A percentile compares a stretch with the other conserved stretches of the same genome.
phyloP scores from a whole-genome alignment of 2,329 filamentous ascomycete genomes.

The Didymella lethalis region DNA sequence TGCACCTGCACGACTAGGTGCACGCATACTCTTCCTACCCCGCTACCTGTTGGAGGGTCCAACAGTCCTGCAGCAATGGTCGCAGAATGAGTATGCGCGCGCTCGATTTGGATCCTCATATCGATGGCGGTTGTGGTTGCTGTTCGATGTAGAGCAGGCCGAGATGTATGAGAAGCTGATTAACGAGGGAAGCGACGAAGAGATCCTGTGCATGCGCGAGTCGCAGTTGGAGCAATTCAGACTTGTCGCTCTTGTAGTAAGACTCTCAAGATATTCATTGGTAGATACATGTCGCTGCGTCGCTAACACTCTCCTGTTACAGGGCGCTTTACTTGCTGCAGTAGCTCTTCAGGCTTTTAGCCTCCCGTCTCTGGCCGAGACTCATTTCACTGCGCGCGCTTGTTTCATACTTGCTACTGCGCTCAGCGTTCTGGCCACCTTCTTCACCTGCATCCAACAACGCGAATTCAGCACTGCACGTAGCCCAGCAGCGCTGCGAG shows the following conservation, averaged over 20 bases:
- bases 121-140: not conserved
- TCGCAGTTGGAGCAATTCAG: not conserved
- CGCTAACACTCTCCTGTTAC: not conserved
- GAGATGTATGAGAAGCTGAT: not conserved
- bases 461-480: not conserved
- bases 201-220: not conserved
- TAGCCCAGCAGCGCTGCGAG: not conserved
- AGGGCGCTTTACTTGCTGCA: not conserved
- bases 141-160: not conserved
- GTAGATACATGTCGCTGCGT: not conserved
- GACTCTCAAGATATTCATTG: no score
- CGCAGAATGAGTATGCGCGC: not conserved
- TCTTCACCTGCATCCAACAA: not conserved
- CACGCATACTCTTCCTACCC: not conserved
- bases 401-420: not conserved
- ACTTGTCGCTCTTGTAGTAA: not conserved
- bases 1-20: not conserved
- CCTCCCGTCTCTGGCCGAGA: not conserved
- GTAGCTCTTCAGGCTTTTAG: not conserved
- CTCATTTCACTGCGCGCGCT: not conserved
- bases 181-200: not conserved
- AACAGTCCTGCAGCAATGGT: not conserved
- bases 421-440: not conserved
- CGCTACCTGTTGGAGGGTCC: not conserved
- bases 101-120: not conserved